Conservation (phyloP, 164 flowering plant genomes). For the grape (Vitis vinifera) region DNA sequence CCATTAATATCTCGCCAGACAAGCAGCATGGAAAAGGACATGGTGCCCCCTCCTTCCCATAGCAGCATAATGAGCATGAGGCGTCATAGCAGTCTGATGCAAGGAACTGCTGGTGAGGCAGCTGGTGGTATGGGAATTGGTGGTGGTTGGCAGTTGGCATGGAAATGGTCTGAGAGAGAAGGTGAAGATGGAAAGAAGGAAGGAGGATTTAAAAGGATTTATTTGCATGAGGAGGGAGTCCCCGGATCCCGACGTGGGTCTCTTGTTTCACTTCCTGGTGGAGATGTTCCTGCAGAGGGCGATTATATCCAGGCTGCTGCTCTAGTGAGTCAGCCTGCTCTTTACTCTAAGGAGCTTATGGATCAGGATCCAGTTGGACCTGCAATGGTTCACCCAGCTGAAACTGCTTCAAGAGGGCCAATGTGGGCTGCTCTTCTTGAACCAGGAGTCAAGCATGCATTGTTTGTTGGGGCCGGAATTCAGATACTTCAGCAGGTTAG, state of each 20-base stretch:
- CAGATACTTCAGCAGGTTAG: slow-evolving; percentile 73
- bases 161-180: slow-evolving; percentile 53
- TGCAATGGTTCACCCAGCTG: slow-evolving; percentile 52
- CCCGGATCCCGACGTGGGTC: slow-evolving; percentile 55
- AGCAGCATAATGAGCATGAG: slow-evolving; percentile 41
- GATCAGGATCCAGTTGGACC: slow-evolving; percentile 47
- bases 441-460: slow-evolving; percentile 67
- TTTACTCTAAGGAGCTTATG: slow-evolving; percentile 40
- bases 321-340: slow-evolving; percentile 66
- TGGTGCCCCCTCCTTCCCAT: slow-evolving; percentile 32
- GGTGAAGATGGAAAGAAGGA: slow-evolving; percentile 52
- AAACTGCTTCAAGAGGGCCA: slow-evolving; percentile 47
- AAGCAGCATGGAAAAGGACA: slow-evolving; percentile 51
- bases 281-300: slow-evolving; percentile 34
- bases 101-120: slow-evolving; percentile 34
- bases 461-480: slow-evolving; percentile 57
- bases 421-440: slow-evolving; percentile 57
- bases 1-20: slow-evolving; percentile 66
- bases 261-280: slow-evolving; percentile 48
- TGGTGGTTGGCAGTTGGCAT: slow-evolving; percentile 78
- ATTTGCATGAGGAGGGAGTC: slow-evolving; percentile 51
- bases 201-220: slow-evolving; percentile 59
- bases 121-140: slow-evolving; percentile 50
- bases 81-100: slow-evolving; percentile 32
- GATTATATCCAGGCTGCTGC: slow-evolving; percentile 64